Evolutionary conservation across 2,329 filamentous ascomycete species (phyloP), one percentile per base, ranked within the genome.

Genomic region (Fusarium nelsonii): DNA sequence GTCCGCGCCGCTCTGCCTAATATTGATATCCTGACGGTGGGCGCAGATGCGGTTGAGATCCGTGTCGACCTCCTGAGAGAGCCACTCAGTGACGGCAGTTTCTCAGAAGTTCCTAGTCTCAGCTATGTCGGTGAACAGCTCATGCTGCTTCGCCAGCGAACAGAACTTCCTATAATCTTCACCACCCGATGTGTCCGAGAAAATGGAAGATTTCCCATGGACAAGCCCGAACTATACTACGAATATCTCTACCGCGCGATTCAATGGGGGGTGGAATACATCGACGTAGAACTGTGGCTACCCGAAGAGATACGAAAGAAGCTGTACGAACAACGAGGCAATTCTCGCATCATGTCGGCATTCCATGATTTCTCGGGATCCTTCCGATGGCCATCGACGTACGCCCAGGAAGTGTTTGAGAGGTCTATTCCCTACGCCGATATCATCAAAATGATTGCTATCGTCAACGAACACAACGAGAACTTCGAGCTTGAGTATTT

Each of bases 401-500:
- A 91, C 70, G 92, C 92, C 2, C 88, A 92, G 73, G 82, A 86
- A 12, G 85, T 95, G 6, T 97, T 94, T 72, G 83, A 88, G 62
- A 86, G 90, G 70, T 92, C 91, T 10, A 87, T 87, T 46, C 87
- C 88, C 61, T 93, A 94, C 71, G 91, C 91, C 46, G 92, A 97
- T 77, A 92, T 97, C 59, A 90, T 97, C 75, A 97, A 96, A 82
- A 96, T 97, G 92, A 96, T 96, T 74, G 90, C 91, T 33, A 90
- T 94, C 75, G 92, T 93, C 75, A 91, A 89, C 75, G 90, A 91
- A 40, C 90, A 92, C 76, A 92, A 94, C 75, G 92, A 94, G 73
- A 96, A 97, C 78, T 96, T 97, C 76, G 92, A 97, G 80, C 85
- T 97, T 34, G 93, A 97, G 78, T 94, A 94, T 78, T 97, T 97